Conservation (phyloP, 345 rosid genomes). For the Salix purpurea region DNA sequence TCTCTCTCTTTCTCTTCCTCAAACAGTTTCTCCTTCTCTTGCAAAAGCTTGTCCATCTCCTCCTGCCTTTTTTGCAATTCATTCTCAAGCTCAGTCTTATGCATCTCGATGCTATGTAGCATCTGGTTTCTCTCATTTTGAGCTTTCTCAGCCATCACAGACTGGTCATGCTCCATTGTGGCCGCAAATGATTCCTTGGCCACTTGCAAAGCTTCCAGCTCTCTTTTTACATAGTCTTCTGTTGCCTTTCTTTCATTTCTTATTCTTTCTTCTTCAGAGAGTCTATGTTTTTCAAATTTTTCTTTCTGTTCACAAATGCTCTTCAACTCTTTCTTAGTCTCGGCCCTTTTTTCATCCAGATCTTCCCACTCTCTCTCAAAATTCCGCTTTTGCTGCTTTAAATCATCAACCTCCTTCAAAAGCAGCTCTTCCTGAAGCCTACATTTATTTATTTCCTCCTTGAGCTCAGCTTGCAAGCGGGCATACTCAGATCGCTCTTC, state of each 20-base stretch:
- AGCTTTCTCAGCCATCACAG: conserved; percentile 49
- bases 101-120: conserved; percentile 67
- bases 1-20: conserved; percentile 87
- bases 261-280: conserved; percentile 66
- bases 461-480: conserved; percentile 72
- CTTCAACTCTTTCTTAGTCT: conserved; percentile 52
- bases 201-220: conserved; percentile 59
- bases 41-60: conserved; percentile 61
- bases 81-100: conserved; percentile 62
- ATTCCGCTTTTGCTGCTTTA: conserved; percentile 72
- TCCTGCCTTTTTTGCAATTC: conserved; percentile 56
- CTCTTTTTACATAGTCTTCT: conserved; percentile 49
- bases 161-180: conserved; percentile 68
- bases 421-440: conserved; percentile 69
- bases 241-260: conserved; percentile 53
- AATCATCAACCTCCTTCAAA: conserved; percentile 78
- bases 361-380: conserved; percentile 97
- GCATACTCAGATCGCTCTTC: conserved; percentile 73
- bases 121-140: conserved; percentile 71
- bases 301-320: conserved; percentile 48
- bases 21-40: conserved; percentile 48
- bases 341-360: conserved; percentile 68
- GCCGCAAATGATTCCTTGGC: conserved; percentile 68
- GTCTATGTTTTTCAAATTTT: conserved; percentile 56
- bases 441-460: conserved; percentile 68